Percentiles rank a stretch among this genome's conserved stretches.
phyloP scores from a whole-genome alignment of 768 basidiomycete species.

The Leccinum fibrillosum region DNA sequence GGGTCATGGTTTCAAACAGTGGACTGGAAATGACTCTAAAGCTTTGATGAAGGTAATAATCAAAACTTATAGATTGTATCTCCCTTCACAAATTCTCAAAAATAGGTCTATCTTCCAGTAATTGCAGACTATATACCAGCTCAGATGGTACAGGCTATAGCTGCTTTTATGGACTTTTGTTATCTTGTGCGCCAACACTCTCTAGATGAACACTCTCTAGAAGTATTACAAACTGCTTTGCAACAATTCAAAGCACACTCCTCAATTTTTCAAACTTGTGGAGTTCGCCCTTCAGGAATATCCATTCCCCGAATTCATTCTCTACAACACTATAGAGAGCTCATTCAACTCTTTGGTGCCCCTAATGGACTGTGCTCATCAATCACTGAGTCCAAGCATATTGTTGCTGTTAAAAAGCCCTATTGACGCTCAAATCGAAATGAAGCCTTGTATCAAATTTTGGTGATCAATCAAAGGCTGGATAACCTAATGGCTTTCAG shows the following conservation, averaged over 20 bases:
- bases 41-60: neutral
- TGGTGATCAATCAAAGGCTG: neutral
- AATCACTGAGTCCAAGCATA: no score
- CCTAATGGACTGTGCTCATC: no score
- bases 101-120: neutral
- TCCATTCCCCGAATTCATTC: no score
- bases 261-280: no score
- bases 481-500: neutral
- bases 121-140: neutral
- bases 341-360: no score
- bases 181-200: no score
- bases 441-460: neutral
- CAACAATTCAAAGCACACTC: no score
- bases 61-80: no score
- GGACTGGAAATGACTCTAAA: neutral
- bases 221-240: no score
- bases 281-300: no score
- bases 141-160: neutral
- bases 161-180: neutral
- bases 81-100: neutral
- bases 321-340: no score
- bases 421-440: neutral
- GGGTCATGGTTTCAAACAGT: neutral
- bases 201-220: no score
- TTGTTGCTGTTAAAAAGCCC: neutral